Evolutionary conservation across 495 filamentous ascomycete species (phyloP).

Genomic region (Bacidia rubella): DNA sequence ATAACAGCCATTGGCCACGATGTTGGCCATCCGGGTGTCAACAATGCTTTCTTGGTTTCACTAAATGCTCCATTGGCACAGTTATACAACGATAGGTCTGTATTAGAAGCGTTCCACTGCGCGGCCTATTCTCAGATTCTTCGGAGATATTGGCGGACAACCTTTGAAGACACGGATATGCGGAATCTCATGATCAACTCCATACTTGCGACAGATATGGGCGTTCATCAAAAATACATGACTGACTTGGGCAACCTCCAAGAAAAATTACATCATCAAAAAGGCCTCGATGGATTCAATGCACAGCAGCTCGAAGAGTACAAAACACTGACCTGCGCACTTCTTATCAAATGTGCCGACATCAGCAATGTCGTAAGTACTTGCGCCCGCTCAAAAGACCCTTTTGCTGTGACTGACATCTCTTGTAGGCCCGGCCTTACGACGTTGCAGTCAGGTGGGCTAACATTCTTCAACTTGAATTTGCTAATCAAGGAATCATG

Average conservation of each 20-base stretch:
- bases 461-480: slow-evolving; percentile 81
- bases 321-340: slow-evolving; percentile 64
- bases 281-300: slow-evolving; percentile 54
- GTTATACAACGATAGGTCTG: slow-evolving; percentile 92
- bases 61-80: slow-evolving; percentile 93
- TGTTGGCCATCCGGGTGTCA: slow-evolving; percentile 93
- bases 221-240: slow-evolving; percentile 93
- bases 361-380: slow-evolving; percentile 90
- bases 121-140: slow-evolving; percentile 95
- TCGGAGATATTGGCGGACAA: slow-evolving; percentile 78
- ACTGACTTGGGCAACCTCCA: slow-evolving; percentile 63
- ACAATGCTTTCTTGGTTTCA: slow-evolving; percentile 88
- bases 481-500: slow-evolving; percentile 83
- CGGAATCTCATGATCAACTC: slow-evolving; percentile 86
- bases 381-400: not conserved
- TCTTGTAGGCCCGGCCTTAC: slow-evolving; percentile 62
- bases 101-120: slow-evolving; percentile 94
- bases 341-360: slow-evolving; percentile 95
- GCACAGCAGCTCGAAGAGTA: slow-evolving; percentile 55
- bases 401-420: slow-evolving; percentile 20
- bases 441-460: slow-evolving; percentile 77
- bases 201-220: slow-evolving; percentile 95
- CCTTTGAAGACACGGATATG: slow-evolving; percentile 60
- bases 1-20: slow-evolving; percentile 95
- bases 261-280: slow-evolving; percentile 52